These are phyloP conservation scores for Davidsoniella neocaledoniae DNA, from an alignment of 2,329 filamentous ascomycete species.

Conservation along the genomic window DNA sequence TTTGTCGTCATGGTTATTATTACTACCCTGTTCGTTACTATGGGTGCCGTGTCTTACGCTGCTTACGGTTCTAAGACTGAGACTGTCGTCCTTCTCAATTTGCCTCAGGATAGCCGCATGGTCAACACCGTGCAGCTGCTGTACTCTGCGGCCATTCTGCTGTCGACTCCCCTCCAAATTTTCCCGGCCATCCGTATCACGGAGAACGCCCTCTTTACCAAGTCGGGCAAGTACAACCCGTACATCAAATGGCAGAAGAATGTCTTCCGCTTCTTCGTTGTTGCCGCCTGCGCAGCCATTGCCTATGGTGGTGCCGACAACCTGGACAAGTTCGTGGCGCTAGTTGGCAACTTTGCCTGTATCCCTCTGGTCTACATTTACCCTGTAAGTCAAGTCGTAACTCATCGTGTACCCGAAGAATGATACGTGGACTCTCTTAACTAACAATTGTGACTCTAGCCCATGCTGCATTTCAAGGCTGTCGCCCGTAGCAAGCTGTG, in stretches of 20 bases:
- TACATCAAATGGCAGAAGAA: constrained; percentile 99
- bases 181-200: constrained; percentile 96
- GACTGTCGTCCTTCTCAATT: constrained; percentile 88
- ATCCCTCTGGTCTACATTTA: constrained; percentile 96
- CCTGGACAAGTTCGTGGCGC: constrained; percentile 89
- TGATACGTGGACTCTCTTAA: constrained; percentile 11
- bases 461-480: constrained; percentile 72
- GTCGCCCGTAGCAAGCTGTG: constrained; percentile 55
- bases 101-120: constrained; percentile 87
- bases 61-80: constrained; percentile 91
- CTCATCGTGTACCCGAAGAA: neutral
- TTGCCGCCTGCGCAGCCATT: constrained; percentile 68
- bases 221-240: constrained; percentile 92
- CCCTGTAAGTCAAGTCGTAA: constrained; percentile 57
- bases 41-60: constrained; percentile 87
- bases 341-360: constrained; percentile 95
- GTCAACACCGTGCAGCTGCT: constrained; percentile 94
- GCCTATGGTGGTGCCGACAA: constrained; percentile 88
- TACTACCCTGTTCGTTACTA: constrained; percentile 73
- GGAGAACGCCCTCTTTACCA: constrained; percentile 83
- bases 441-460: constrained; percentile 33
- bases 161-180: constrained; percentile 89
- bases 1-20: constrained; percentile 89
- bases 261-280: constrained; percentile 81
- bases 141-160: constrained; percentile 91